These are phyloP conservation scores for Cystobasidiaceae sp. DNA, from an alignment of 1,284 basidiomycete genomes.

Conservation along the genomic window DNA sequence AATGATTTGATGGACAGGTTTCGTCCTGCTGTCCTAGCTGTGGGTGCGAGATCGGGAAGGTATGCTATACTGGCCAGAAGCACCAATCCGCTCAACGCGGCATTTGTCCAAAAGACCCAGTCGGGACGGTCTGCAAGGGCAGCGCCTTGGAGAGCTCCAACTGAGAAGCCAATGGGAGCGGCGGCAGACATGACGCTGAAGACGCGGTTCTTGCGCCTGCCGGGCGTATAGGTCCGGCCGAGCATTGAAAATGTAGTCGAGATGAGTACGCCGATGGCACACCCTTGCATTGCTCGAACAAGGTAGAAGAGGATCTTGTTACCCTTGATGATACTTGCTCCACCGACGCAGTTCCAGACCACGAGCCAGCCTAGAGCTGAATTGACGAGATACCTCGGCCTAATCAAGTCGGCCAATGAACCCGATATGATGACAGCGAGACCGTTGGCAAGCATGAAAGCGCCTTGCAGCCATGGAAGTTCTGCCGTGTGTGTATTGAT, in stretches of 20 bases:
- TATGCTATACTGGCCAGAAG: background rate
- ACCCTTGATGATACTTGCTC: constrained; percentile 12
- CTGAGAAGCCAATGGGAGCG: constrained; percentile 33
- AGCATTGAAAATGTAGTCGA: constrained; percentile 28
- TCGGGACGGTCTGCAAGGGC: constrained; percentile 2
- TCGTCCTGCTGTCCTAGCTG: background rate
- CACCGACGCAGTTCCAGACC: constrained; percentile 13
- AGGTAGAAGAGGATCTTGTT: constrained; percentile 32
- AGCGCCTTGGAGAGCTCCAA: constrained; percentile 34
- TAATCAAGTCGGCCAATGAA: constrained; percentile 30
- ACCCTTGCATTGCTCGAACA: constrained; percentile 30
- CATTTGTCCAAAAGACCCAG: constrained; percentile 29
- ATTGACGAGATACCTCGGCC: constrained; percentile 21
- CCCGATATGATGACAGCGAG: constrained; percentile 32
- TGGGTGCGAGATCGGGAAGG: background rate
- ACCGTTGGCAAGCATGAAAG: constrained; percentile 35
- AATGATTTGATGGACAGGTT: constrained; percentile 10
- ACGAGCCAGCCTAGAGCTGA: constrained; percentile 29
- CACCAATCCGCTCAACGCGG: constrained; percentile 10
- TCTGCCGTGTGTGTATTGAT: background rate
- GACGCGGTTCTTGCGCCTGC: constrained; percentile 33
- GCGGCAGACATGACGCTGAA: constrained; percentile 32
- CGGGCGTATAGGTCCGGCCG: constrained; percentile 34
- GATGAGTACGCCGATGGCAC: constrained; percentile 31
- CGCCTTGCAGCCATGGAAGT: constrained; percentile 33